These are phyloP conservation scores for Corrigiola litoralis DNA, from an alignment of 179 eudicot species.

Conservation along the genomic window DNA sequence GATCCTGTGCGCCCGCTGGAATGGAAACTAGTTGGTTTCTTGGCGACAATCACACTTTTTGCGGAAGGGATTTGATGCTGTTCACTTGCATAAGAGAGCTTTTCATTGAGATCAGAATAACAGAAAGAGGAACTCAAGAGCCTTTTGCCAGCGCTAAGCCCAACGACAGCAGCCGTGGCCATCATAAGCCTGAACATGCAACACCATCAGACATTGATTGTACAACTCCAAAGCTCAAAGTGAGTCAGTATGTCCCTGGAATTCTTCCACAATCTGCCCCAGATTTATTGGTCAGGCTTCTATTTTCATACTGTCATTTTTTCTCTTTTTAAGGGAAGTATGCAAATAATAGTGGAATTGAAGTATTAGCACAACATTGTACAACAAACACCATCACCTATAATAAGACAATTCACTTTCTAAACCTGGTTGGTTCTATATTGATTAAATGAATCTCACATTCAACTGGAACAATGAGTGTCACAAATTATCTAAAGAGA, in stretches of 20 bases:
- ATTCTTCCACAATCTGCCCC: conserved; percentile 27
- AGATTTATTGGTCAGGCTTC: conserved; percentile 19
- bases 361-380: too few relatives aligned
- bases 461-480: too few relatives aligned
- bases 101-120: conserved; percentile 56
- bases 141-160: conserved; percentile 76
- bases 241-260: conserved; percentile 12
- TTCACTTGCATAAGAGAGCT: conserved; percentile 44
- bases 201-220: conserved; percentile 40
- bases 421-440: too few relatives aligned
- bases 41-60: conserved; percentile 49
- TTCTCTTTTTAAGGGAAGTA: too few relatives aligned
- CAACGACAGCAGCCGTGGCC: conserved; percentile 78
- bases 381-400: too few relatives aligned
- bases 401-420: too few relatives aligned
- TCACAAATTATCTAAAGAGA: too few relatives aligned
- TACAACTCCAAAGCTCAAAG: conserved; percentile 20
- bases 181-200: conserved; percentile 52
- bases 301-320: not conserved
- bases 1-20: conserved; percentile 35
- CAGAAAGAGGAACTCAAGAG: conserved; percentile 57
- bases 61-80: conserved; percentile 38
- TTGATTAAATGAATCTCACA: too few relatives aligned
- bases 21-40: conserved; percentile 46
- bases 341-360: not conserved